Conservation (phyloP, 2,329 filamentous ascomycete species). For the Claviceps sp. region DNA sequence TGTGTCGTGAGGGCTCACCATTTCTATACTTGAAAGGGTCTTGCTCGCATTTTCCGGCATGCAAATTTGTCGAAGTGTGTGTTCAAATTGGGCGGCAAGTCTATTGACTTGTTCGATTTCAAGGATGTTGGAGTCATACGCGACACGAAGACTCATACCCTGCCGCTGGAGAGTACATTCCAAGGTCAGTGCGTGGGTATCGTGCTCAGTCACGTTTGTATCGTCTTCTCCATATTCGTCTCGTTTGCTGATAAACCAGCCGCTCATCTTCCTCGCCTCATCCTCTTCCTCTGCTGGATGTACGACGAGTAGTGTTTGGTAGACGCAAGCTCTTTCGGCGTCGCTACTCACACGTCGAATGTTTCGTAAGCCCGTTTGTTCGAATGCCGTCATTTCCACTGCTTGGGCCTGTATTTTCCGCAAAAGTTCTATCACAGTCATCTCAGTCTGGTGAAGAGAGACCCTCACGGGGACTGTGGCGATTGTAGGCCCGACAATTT, state of each 20-base stretch:
- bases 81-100: neutral
- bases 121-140: neutral
- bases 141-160: neutral
- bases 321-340: constrained; percentile 4
- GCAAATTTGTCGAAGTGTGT: constrained; percentile 2
- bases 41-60: neutral
- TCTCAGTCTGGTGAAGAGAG: constrained; percentile 14
- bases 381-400: constrained; percentile 6
- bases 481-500: constrained; percentile 15
- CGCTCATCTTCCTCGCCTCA: neutral
- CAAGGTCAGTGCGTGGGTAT: constrained; percentile 1
- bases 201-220: constrained; percentile 3
- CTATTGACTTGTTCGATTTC: neutral
- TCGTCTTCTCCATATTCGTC: constrained; percentile 1
- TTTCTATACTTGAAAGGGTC: neutral
- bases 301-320: constrained; percentile 9
- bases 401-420: constrained; percentile 13
- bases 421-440: constrained; percentile 25
- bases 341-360: constrained; percentile 6
- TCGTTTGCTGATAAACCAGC: neutral
- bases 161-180: neutral
- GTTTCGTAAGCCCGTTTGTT: constrained; percentile 9
- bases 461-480: constrained; percentile 15
- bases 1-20: constrained; percentile 2
- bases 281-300: constrained; percentile 6